Base-by-base conservation (phyloP, 2,329 filamentous ascomycete genomes). In the Aspergillus fijiensis region DNA sequence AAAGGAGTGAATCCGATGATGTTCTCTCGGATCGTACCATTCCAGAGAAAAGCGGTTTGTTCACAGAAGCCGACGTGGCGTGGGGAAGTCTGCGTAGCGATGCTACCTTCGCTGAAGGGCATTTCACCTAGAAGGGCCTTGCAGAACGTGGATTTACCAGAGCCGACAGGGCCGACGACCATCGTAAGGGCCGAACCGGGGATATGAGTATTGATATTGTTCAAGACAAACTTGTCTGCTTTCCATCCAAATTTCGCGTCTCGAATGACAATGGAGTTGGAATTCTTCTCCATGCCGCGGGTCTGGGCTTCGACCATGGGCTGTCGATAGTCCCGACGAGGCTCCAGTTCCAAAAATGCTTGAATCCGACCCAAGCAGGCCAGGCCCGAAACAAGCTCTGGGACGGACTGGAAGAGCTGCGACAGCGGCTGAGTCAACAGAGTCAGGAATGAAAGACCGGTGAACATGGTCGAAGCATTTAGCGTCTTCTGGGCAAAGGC, bases 291-390 rank as follows among this genome's bases (percentile, higher is more conserved):
- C 23, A 23, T 23, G 23, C 23, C 3, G 23, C 23, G 2, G 16
- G 14, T 6, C 29, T 29, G 23, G 12, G 5, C 31, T 2, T n/a
- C 16, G 11, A 19, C 2, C n/a, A 21, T 42, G 12, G 16, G 6
- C 6, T 49, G 14, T 14, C 54, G 27, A 25, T 50, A 27, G 16
- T 49, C 29, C 6, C 33, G 19, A 16, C 39, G 33, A 12, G 50
- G 47, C 25, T 56, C 45, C 12, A 50, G 27, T 5, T 21, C 25
- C 5, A 56, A 25, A 23, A 50, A 56, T 12, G 42, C n/a, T 19
- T 56, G 47, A 23, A 56, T 39, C 11, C 45, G 35, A 16, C 14
- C n/a, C n/a, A 56, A 56, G 35, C 54, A 47, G 23, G 54, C 21
- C 11, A 56, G 27, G 10, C 47, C 19, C 3, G 47, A 25, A 11